These are phyloP conservation scores for Yamadazyma buinensis DNA, from an alignment of 1,139 yeast genomes.

Conservation along the genomic window DNA sequence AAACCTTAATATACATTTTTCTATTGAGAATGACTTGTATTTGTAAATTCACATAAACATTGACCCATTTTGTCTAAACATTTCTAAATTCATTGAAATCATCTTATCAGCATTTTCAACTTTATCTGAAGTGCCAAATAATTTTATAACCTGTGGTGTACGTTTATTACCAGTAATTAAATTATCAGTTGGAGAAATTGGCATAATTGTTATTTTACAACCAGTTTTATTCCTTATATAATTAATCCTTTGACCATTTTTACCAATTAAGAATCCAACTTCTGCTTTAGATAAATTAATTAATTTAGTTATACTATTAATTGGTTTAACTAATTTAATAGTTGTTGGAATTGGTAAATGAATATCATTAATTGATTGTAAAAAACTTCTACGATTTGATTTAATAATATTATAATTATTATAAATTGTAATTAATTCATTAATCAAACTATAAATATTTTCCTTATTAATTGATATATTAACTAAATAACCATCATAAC, in stretches of 20 bases:
- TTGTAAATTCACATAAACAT: not conserved
- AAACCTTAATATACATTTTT: no score
- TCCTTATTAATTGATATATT: conserved; percentile 9
- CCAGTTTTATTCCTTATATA: conserved; percentile 23
- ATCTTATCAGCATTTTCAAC: conserved; percentile 16
- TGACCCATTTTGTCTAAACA: conserved; percentile 7
- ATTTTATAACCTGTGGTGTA: conserved; percentile 9
- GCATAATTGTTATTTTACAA: conserved; percentile 24
- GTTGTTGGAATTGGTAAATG: not conserved
- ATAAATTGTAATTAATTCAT: conserved; percentile 6
- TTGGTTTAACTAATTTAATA: conserved; percentile 3
- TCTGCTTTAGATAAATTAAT: conserved; percentile 17
- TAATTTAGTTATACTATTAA: conserved; percentile 5
- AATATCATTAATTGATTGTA: conserved; percentile 6
- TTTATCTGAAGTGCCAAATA: conserved; percentile 15
- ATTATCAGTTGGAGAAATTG: conserved; percentile 10
- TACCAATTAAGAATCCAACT: conserved; percentile 29
- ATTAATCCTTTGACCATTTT: conserved; percentile 22
- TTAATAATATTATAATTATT: not conserved
- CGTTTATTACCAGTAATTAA: conserved; percentile 7
- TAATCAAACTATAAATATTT: conserved; percentile 6
- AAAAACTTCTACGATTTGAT: conserved; percentile 2
- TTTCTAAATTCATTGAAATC: conserved; percentile 12
- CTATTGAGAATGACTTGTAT: no score
- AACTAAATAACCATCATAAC: conserved; percentile 11